These are phyloP conservation scores for Carex kokanica DNA, from an alignment of 176 grass and related monocot species.

Conservation along the genomic window DNA sequence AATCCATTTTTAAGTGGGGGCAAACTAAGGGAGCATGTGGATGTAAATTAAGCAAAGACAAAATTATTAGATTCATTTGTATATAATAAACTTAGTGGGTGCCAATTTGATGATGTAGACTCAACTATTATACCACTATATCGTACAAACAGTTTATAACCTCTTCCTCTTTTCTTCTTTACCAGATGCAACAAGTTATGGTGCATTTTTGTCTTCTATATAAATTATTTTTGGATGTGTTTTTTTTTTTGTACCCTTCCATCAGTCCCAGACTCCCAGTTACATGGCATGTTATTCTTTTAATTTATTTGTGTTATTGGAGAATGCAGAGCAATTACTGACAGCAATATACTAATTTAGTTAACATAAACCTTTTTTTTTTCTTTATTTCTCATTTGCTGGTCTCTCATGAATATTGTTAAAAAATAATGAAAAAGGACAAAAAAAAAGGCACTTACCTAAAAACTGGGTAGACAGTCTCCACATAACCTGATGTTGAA, in stretches of 20 bases:
- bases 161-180: conserved; percentile 7
- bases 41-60: conserved; percentile 13
- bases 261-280: neutral
- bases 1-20: conserved; percentile 6
- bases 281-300: neutral
- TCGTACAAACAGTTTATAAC: neutral
- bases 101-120: conserved; percentile 27
- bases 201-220: neutral
- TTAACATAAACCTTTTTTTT: neutral
- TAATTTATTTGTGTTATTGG: neutral
- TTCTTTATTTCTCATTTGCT: neutral
- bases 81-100: conserved; percentile 19
- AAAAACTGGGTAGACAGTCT: conserved; percentile 85
- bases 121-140: conserved; percentile 7
- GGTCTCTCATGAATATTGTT: neutral
- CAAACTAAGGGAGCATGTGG: neutral
- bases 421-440: neutral
- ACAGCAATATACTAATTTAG: neutral
- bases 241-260: neutral
- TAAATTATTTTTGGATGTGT: neutral
- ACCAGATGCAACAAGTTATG: neutral
- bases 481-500: conserved; percentile 57
- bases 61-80: neutral
- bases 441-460: conserved; percentile 40
- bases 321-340: neutral